A percentile compares a stretch with the other conserved stretches of the same genome.
These are phyloP conservation scores for Penicillium sumatraense DNA, from an alignment of 2,329 filamentous ascomycete genomes.

Conservation along the genomic window DNA sequence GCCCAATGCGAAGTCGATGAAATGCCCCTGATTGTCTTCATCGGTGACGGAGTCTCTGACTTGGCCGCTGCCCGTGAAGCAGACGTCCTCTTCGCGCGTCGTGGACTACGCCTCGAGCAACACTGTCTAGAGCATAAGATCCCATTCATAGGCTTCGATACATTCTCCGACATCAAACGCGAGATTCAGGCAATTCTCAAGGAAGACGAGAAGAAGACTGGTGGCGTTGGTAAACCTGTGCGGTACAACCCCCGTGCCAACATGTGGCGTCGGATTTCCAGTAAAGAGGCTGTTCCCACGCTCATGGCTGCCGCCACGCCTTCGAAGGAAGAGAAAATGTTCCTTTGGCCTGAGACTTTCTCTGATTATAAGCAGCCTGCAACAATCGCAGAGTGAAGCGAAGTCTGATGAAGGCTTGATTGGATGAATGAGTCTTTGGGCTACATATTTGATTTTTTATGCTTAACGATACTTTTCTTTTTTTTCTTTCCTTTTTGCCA, in stretches of 20 bases:
- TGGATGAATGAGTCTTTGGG: too few species aligned
- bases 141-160: conserved; percentile 66
- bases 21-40: conserved; percentile 70
- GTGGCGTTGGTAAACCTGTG: conserved; percentile 62
- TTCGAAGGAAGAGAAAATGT: conserved; percentile 63
- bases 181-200: conserved; percentile 63
- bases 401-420: not conserved
- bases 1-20: conserved; percentile 63
- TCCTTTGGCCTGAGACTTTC: conserved; percentile 66
- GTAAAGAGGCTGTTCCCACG: conserved; percentile 58
- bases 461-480: not conserved
- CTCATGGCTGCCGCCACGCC: conserved; percentile 57
- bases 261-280: conserved; percentile 67
- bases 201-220: conserved; percentile 65
- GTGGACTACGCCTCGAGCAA: conserved; percentile 67
- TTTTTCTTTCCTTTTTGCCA: not conserved
- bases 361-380: conserved; percentile 47
- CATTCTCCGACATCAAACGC: conserved; percentile 67
- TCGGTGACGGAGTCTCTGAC: conserved; percentile 71
- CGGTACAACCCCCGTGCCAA: conserved; percentile 71
- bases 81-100: conserved; percentile 69
- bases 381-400: conserved; percentile 19
- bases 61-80: conserved; percentile 68
- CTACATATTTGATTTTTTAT: not conserved
- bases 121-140: conserved; percentile 68